phyloP scores from a whole-genome alignment of 2,329 filamentous ascomycete genomes.

The Hypoxylon sp. region DNA sequence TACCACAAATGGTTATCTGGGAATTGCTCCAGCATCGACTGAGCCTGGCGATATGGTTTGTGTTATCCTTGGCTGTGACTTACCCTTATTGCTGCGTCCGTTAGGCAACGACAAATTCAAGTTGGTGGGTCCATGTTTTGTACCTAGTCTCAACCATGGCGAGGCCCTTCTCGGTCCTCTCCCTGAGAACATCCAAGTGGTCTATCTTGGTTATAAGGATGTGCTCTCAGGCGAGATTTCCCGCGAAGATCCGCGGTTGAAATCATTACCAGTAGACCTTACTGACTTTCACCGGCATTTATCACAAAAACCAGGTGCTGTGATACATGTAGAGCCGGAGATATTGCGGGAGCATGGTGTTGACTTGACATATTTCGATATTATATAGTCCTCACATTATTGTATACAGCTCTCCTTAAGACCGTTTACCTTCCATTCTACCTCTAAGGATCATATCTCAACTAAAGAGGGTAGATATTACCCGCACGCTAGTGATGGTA shows the following conservation, averaged over 20 bases:
- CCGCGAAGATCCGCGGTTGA: slow-evolving; percentile 31
- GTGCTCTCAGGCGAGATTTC: slow-evolving; percentile 9
- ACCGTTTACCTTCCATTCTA: not conserved
- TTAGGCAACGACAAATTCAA: slow-evolving; percentile 11
- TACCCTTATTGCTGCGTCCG: slow-evolving; percentile 21
- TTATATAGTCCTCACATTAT: slow-evolving; percentile 22
- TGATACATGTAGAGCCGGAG: slow-evolving; percentile 3
- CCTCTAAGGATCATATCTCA: no score
- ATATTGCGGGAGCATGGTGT: slow-evolving; percentile 16
- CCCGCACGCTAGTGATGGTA: no score
- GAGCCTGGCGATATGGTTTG: slow-evolving; percentile 28
- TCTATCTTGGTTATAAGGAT: slow-evolving; percentile 9
- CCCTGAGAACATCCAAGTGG: slow-evolving; percentile 10
- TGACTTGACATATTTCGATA: slow-evolving; percentile 25
- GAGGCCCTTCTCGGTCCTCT: slow-evolving; percentile 36
- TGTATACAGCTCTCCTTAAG: not conserved
- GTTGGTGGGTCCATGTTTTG: slow-evolving; percentile 28
- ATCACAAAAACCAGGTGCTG: not conserved
- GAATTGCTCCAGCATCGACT: slow-evolving; percentile 4
- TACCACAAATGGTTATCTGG: slow-evolving; percentile 15
- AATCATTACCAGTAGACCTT: slow-evolving; percentile 23
- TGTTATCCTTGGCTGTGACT: slow-evolving; percentile 24
- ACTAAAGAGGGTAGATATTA: not conserved
- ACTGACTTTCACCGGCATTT: slow-evolving; percentile 15
- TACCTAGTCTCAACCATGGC: slow-evolving; percentile 2